Evolutionary conservation across 345 rosid species (phyloP).

Genomic region (Salix caprea): DNA sequence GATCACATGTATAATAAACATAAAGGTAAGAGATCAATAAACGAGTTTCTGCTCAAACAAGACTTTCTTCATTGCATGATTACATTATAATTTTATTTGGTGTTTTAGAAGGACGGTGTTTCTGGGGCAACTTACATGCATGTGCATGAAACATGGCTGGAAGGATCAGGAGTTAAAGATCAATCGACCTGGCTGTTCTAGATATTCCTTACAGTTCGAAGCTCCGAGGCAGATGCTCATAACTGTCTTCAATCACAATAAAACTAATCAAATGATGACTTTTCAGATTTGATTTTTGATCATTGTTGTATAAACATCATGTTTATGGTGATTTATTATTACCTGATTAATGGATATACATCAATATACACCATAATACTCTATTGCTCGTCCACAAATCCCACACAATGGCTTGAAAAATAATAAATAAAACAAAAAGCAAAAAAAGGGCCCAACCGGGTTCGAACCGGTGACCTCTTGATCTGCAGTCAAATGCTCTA

Average conservation of each 20-base stretch:
- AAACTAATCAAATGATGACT: not conserved
- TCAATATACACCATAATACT: too few relatives aligned
- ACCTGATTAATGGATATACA: not conserved
- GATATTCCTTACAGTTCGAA: not conserved
- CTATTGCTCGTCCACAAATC: too few relatives aligned
- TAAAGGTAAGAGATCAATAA: conserved; percentile 41
- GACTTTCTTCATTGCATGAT: not conserved
- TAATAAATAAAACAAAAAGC: not conserved
- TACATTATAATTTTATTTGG: conserved; percentile 17
- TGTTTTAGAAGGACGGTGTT: conserved; percentile 36
- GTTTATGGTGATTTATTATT: not conserved
- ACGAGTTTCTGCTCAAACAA: not conserved
- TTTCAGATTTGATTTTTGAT: not conserved
- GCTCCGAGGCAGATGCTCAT: not conserved
- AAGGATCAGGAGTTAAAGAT: conserved; percentile 43
- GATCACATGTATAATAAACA: conserved; percentile 42
- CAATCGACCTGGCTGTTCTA: conserved; percentile 40
- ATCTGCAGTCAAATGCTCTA: conserved; percentile 38
- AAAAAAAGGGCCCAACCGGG: conserved; percentile 33
- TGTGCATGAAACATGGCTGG: conserved; percentile 69
- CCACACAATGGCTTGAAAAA: too few relatives aligned
- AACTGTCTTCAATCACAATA: not conserved
- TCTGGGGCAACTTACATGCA: conserved; percentile 48
- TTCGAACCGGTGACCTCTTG: conserved; percentile 37
- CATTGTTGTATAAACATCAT: not conserved